Percentiles rank a stretch among this genome's conserved stretches.
Conservation (phyloP, 75 land plant species). For the Sequoiadendron giganteum region DNA sequence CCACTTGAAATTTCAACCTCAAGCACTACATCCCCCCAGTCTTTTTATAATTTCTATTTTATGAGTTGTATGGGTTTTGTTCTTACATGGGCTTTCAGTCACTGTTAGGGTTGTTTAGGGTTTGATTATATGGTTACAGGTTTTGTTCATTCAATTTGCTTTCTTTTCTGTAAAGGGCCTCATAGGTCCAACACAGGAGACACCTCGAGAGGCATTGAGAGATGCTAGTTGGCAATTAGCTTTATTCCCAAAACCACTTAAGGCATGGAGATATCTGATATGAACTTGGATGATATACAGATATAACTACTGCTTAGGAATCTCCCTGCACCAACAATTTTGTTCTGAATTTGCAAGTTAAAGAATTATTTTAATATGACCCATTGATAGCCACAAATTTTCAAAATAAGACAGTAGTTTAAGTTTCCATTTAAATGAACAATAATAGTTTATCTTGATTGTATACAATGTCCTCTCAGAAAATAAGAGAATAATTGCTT, state of each 20-base stretch:
- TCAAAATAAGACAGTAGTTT: neutral
- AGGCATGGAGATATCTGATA: neutral
- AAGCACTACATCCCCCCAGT: neutral
- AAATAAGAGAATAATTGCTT: neutral
- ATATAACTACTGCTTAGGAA: neutral
- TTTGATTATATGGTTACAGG: too few relatives aligned
- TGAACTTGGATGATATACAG: neutral
- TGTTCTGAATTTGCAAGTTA: neutral
- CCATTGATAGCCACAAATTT: neutral
- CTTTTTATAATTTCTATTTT: too few relatives aligned
- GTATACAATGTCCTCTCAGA: neutral
- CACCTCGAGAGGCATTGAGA: neutral
- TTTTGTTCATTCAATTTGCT: neutral
- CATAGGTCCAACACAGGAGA: neutral
- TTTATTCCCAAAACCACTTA: neutral
- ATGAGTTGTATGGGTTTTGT: neutral
- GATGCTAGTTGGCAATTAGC: neutral
- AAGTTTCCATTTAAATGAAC: neutral
- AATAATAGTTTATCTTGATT: neutral
- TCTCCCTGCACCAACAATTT: neutral
- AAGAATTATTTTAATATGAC: neutral
- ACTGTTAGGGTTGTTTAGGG: neutral
- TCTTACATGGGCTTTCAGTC: neutral
- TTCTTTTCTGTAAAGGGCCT: neutral
- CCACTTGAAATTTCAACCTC: neutral